A percentile compares a stretch with the other conserved stretches of the same genome.
Evolutionary conservation across 371 early-diverging fungal species (phyloP).

Genomic region (Lichtheimia ramosa): DNA sequence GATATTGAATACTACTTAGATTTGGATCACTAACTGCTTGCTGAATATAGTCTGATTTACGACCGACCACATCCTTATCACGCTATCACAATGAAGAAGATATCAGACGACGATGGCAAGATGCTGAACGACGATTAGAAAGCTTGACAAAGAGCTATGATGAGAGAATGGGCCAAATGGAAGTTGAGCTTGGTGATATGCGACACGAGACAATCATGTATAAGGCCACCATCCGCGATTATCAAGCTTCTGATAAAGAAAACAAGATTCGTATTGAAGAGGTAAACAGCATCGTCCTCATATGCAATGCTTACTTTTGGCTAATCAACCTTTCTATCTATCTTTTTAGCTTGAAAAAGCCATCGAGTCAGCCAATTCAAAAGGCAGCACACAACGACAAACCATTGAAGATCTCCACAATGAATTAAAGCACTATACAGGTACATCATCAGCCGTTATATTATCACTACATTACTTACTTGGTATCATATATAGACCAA

Average conservation of each 20-base stretch:
- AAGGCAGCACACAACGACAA: background rate
- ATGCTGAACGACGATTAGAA: slow-evolving; percentile 6
- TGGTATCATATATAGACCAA: too few species aligned
- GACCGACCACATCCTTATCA: too few species aligned
- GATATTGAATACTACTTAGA: too few species aligned
- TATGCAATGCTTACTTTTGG: background rate
- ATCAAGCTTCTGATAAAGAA: slow-evolving; percentile 18
- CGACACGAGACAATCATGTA: slow-evolving; percentile 16
- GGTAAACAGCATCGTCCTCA: background rate
- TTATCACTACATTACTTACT: too few species aligned
- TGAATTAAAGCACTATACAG: too few species aligned
- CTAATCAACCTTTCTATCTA: background rate
- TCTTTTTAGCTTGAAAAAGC: slow-evolving; percentile 2
- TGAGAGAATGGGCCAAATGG: slow-evolving; percentile 13
- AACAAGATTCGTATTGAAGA: slow-evolving; percentile 19
- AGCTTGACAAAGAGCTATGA: slow-evolving; percentile 7
- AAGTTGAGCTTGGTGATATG: slow-evolving; percentile 15
- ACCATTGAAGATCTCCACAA: background rate
- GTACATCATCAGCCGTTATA: too few species aligned
- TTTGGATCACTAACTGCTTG: too few species aligned
- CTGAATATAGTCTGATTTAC: too few species aligned
- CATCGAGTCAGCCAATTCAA: background rate
- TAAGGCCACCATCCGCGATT: slow-evolving; percentile 8
- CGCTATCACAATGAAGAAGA: background rate
- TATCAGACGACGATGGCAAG: background rate